phyloP scores from a whole-genome alignment of 1,284 basidiomycete genomes.

The Termitomyces sp. region DNA sequence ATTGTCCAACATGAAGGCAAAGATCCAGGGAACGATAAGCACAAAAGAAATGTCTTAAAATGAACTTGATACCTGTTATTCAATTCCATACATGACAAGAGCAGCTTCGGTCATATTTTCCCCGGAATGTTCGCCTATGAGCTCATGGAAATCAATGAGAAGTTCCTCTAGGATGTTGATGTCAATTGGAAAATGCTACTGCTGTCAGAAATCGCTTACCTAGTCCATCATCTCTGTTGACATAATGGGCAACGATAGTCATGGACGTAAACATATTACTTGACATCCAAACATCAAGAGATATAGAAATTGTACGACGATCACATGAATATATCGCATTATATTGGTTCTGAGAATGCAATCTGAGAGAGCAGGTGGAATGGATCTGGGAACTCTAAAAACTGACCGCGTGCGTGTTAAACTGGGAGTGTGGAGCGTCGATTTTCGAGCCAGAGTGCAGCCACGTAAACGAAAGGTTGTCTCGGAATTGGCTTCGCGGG shows the following conservation, averaged over 20 bases:
- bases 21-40: constrained; percentile 6
- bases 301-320: constrained; percentile 21
- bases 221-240: constrained; percentile 21
- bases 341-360: neutral
- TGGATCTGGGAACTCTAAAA: neutral
- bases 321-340: neutral
- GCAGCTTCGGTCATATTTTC: constrained; percentile 28
- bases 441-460: constrained; percentile 12
- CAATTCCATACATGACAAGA: constrained; percentile 19
- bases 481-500: neutral
- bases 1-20: constrained; percentile 25
- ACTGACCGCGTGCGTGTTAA: neutral
- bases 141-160: constrained; percentile 28
- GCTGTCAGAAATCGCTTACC: constrained; percentile 6
- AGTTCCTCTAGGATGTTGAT: constrained; percentile 22
- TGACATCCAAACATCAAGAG: constrained; percentile 24
- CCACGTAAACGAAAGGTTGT: constrained; percentile 6
- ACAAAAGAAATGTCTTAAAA: neutral
- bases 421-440: constrained; percentile 5
- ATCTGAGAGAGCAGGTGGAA: neutral
- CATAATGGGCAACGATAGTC: constrained; percentile 28
- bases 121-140: constrained; percentile 26
- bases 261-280: constrained; percentile 24
- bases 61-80: constrained; percentile 11
- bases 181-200: neutral